Percentiles rank a stretch among this genome's conserved stretches.
Conservation (phyloP, 2,329 filamentous ascomycete genomes). For the Cytospora chrysosperma region DNA sequence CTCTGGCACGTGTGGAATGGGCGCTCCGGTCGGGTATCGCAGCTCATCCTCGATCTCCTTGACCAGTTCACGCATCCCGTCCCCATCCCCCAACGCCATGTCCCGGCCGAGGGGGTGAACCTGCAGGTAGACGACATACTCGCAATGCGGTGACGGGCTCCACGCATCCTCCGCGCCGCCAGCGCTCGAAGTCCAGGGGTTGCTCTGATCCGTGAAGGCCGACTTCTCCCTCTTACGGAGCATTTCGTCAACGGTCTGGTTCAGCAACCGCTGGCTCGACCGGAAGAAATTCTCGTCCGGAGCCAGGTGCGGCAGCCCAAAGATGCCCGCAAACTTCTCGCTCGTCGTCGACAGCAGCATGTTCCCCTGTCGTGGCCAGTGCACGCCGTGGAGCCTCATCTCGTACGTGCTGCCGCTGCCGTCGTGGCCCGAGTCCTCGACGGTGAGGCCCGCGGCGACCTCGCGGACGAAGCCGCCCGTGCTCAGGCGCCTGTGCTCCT, state of each 20-base stretch:
- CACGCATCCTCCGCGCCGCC: constrained; percentile 59
- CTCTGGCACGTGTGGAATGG: constrained; percentile 52
- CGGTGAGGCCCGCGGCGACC: constrained; percentile 65
- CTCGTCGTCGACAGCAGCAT: constrained; percentile 85
- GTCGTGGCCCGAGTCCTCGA: constrained; percentile 62
- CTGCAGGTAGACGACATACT: constrained; percentile 85
- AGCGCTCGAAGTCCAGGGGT: constrained; percentile 75
- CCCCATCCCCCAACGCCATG: constrained; percentile 34
- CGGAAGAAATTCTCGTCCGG: constrained; percentile 56
- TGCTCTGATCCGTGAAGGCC: constrained; percentile 55
- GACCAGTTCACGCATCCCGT: constrained; percentile 42
- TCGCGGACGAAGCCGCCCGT: constrained; percentile 62
- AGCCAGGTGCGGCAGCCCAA: constrained; percentile 81
- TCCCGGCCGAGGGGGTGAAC: constrained; percentile 52
- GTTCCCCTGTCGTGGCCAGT: constrained; percentile 78
- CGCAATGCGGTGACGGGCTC: constrained; percentile 73
- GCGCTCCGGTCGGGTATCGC: constrained; percentile 59
- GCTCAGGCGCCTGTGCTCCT: constrained; percentile 35
- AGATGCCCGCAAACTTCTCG: constrained; percentile 91
- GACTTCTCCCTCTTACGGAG: constrained; percentile 64
- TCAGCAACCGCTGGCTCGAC: constrained; percentile 64
- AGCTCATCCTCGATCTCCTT: constrained; percentile 62
- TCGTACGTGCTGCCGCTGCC: constrained; percentile 73
- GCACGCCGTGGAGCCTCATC: constrained; percentile 77
- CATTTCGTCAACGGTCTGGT: constrained; percentile 66